Conservation (phyloP, 768 basidiomycete species). For the Rhodotorula toruloides region DNA sequence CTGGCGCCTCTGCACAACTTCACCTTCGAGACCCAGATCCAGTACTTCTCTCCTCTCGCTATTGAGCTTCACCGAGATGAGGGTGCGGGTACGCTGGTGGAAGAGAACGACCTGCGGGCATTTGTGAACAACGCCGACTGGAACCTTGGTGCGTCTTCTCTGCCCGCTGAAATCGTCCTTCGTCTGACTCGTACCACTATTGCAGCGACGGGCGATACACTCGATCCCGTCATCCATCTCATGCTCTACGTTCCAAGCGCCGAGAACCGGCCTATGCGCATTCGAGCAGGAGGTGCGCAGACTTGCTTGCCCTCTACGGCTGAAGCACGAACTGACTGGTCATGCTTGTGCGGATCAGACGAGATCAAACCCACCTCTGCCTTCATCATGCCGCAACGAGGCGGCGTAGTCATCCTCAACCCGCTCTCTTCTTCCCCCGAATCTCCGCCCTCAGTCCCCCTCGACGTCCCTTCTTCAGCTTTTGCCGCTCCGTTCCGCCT, state of each 20-base stretch:
- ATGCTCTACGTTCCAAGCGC: constrained; percentile 77
- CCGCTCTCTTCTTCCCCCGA: constrained; percentile 43
- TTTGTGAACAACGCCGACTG: constrained; percentile 96
- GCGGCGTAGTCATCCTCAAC: constrained; percentile 76
- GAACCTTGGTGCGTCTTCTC: constrained; percentile 65
- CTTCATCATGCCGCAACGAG: constrained; percentile 91
- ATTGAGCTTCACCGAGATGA: constrained; percentile 58
- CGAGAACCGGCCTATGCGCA: constrained; percentile 62
- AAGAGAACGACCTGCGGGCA: constrained; percentile 76
- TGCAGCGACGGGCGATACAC: constrained; percentile 82
- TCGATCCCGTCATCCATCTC: constrained; percentile 90
- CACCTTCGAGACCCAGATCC: constrained; percentile 88
- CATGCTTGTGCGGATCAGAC: constrained; percentile 47
- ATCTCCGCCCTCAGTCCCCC: constrained; percentile 45
- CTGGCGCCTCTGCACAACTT: constrained; percentile 75
- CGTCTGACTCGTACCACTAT: constrained; percentile 12
- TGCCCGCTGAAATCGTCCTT: background rate
- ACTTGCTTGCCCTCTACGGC: background rate
- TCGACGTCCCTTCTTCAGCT: constrained; percentile 39
- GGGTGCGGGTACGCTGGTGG: constrained; percentile 55
- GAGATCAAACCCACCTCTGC: constrained; percentile 55
- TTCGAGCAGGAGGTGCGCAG: constrained; percentile 49
- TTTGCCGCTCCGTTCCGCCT: constrained; percentile 58
- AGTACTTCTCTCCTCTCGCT: constrained; percentile 81
- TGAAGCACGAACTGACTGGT: background rate